phyloP scores from a whole-genome alignment of 2,329 filamentous ascomycete genomes.

The Apiospora aurea region DNA sequence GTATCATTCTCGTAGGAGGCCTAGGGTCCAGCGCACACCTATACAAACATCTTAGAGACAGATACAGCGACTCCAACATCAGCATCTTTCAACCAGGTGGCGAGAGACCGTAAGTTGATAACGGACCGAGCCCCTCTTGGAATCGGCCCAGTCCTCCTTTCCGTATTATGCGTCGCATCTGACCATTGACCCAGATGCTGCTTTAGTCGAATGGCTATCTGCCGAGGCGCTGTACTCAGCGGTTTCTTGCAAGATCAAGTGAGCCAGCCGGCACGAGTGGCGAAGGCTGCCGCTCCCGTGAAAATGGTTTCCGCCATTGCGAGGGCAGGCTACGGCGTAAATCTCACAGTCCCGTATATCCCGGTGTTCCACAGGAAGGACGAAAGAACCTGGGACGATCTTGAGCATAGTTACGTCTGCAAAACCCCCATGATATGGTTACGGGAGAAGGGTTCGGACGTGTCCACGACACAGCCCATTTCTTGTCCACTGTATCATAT shows the following conservation, averaged over 20 bases:
- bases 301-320: neutral
- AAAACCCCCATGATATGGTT: neutral
- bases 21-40: slow-evolving; percentile 10
- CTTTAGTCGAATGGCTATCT: slow-evolving; percentile 8
- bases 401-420: neutral
- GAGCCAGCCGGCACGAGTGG: too few species aligned
- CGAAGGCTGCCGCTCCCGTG: neutral
- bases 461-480: neutral
- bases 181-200: too few species aligned
- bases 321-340: slow-evolving; percentile 12
- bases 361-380: neutral
- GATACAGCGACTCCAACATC: neutral
- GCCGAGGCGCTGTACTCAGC: slow-evolving; percentile 21
- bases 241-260: slow-evolving; percentile 3
- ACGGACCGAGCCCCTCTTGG: neutral
- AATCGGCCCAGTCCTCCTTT: neutral
- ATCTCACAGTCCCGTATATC: rapidly evolving
- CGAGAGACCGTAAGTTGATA: slow-evolving; percentile 15
- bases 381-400: neutral
- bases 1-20: slow-evolving; percentile 21
- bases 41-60: slow-evolving; percentile 8
- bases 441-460: neutral
- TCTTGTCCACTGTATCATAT: neutral
- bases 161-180: neutral
- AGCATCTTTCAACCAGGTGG: slow-evolving; percentile 1